Percentiles rank a stretch among this genome's conserved stretches.
Conservation (phyloP, 2,329 filamentous ascomycete species). For the Fusarium sambucinum region DNA sequence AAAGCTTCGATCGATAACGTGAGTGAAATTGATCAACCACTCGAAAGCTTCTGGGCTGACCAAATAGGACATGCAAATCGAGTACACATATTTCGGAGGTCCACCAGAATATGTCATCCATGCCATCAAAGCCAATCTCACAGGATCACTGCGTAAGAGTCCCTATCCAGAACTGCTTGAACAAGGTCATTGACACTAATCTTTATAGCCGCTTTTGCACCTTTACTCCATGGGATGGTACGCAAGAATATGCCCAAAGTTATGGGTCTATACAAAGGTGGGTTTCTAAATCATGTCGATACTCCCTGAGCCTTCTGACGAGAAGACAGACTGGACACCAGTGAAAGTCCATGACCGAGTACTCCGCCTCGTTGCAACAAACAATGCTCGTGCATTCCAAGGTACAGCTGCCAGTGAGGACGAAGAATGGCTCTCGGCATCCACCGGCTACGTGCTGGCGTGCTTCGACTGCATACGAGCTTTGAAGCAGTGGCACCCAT, state of each 20-base stretch:
- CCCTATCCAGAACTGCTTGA: too few relatives aligned
- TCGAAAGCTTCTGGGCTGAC: not conserved
- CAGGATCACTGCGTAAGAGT: conserved; percentile 7
- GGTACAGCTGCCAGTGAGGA: conserved; percentile 20
- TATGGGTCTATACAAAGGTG: not conserved
- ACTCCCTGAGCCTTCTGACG: fast-evolving
- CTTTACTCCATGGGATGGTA: conserved; percentile 12
- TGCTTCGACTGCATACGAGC: conserved; percentile 26
- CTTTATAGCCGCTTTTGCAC: not conserved
- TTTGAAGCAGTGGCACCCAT: conserved; percentile 28
- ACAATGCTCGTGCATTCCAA: conserved; percentile 25
- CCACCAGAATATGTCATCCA: conserved; percentile 24
- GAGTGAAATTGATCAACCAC: fast-evolving
- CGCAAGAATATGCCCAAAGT: conserved; percentile 12
- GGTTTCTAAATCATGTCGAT: fast-evolving
- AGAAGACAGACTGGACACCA: conserved; percentile 8
- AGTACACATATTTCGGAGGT: conserved; percentile 25
- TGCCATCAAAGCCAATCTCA: conserved; percentile 21
- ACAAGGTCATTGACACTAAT: too few relatives aligned
- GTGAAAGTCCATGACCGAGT: conserved; percentile 16
- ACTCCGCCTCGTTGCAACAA: conserved; percentile 15
- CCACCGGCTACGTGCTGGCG: conserved; percentile 15
- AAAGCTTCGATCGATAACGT: conserved; percentile 26
- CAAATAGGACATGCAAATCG: conserved; percentile 18
- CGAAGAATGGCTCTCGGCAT: conserved; percentile 16